Evolutionary conservation across 2,329 filamentous ascomycete species (phyloP), one percentile per base, ranked within the genome.

Genomic region (Fusarium pininemorale): DNA sequence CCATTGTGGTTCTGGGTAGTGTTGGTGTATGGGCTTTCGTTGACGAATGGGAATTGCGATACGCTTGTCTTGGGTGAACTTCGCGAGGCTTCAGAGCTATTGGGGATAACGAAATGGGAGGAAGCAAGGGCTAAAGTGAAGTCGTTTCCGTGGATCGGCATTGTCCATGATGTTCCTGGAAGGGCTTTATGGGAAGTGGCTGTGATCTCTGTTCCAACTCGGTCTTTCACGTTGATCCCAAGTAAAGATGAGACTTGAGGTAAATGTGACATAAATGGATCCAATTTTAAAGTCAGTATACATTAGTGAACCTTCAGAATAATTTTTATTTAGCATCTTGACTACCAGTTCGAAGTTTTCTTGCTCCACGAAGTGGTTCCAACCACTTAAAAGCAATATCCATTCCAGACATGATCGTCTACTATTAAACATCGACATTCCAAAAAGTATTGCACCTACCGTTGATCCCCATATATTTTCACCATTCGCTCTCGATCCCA

Each of bases 91-190:
- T 63, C 64, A 22, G 11, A 39, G 12, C 45, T 72, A 22, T 16
- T 75, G 7, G 24, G 30, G 4, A 26, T 66, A 6, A 11, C 3
- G 7, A 50, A 35, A 6, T 76, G 74, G 74, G 66, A 67, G 5
- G 74, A 66, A 5, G 35, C 32, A 2, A 75, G 32, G 35, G 22
- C 32, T 2, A 44, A 15, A 22, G 22, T 73, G 4, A 60, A 54
- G 32, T 44, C 50, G 6, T 73, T 73, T 38, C 74, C 74, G 5
- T 76, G 74, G 74, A 71, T 76, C 47, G 37, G 32, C 0, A 32
- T 70, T 16, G 62, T 76, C 15, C 74, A 76, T 22, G 72, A 70
- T 14, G 28, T 38, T 20, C 47, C 38, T 20, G 72, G 72, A 4
- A 69, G 44, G 39, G 38, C 47, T 20, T 8, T 76, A 1, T 76